Base-by-base conservation (phyloP, 2,329 filamentous ascomycete species). In the Fusarium duplospermum region DNA sequence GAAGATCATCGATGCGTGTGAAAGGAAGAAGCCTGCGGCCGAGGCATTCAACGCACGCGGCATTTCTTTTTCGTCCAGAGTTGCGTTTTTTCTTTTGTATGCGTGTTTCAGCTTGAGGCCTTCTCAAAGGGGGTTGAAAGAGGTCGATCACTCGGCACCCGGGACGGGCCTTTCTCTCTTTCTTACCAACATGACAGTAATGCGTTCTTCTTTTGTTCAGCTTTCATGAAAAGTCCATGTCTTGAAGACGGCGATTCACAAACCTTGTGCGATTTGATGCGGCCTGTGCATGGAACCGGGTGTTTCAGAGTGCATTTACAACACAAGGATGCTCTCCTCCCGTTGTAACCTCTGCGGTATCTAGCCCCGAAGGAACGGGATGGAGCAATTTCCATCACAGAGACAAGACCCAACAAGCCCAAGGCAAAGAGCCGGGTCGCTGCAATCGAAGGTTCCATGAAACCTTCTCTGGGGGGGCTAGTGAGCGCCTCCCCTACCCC, bases 391-490 rank as follows among this genome's bases (percentile, higher is more conserved):
- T 67, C 59, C 52, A 70, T 58, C n/a, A 58, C 31, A 56, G 31
- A 24, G 54, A 18, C 16, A 10, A 24, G 20, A 36, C 16, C 47
- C 47, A n/a, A 29, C 29, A 31, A 11, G 31, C 31, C 31, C 31
- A 33, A 33, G 31, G 31, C 13, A 36, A 40, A 47, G 56, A 69
- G 59, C 54, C 38, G 70, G 70, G 52, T 36, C 70, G 62, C 60
- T 56, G 66, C 61, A 67, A 71, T 76, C 69, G 74, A 78, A 78
- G 71, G 60, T 78, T 78, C 76, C 67, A 78, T 73, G 71, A 77
- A 75, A 73, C 73, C 75, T 78, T 78, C 76, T 74, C 76, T 67
- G 38, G 63, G 38, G 63, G 42, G 58, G 58, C 72, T 75, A 74
- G 62, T 33, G 62, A 70, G 36, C 64, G 69, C 47, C 59, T 45